These are phyloP conservation scores for Trichoderma atrobrunneum DNA, from an alignment of 2,329 filamentous ascomycete genomes.

Conservation along the genomic window DNA sequence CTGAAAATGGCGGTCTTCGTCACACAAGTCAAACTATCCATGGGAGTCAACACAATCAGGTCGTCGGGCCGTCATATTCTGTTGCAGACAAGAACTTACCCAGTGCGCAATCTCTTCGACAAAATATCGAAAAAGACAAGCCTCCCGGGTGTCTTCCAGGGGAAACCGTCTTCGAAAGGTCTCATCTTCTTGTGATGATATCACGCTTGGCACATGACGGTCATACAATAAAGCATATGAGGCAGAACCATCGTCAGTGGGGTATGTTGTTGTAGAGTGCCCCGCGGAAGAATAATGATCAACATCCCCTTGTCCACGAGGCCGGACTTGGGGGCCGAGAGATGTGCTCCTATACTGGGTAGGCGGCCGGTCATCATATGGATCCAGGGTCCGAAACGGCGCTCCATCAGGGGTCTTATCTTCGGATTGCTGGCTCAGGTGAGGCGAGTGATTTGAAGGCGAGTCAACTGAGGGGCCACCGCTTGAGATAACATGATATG, in stretches of 20 bases:
- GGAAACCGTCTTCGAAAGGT: conserved; percentile 28
- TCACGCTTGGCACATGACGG: not conserved
- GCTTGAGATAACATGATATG: not conserved
- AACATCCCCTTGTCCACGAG: not conserved
- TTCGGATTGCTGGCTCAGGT: not conserved
- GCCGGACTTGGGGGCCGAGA: not conserved
- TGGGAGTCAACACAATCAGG: not conserved
- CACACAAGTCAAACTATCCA: conserved; percentile 39
- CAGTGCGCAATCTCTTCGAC: conserved; percentile 41
- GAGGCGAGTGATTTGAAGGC: not conserved
- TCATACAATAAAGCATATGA: conserved; percentile 1
- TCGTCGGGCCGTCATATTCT: not conserved
- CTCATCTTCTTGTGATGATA: not conserved
- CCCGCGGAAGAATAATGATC: not conserved
- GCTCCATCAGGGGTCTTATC: not conserved
- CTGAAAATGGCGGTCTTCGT: conserved; percentile 41
- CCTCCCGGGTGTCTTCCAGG: conserved; percentile 36
- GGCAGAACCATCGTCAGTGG: not conserved
- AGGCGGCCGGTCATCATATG: not conserved
- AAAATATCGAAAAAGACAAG: conserved; percentile 39
- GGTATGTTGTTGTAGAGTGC: not conserved
- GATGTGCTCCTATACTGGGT: not conserved
- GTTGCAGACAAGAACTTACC: conserved; percentile 29
- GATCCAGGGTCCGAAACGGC: not conserved
- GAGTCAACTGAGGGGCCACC: not conserved